Percentiles rank a stretch among this genome's conserved stretches.
Evolutionary conservation across 345 rosid species (phyloP).

Genomic region (Eucalyptus grandis): DNA sequence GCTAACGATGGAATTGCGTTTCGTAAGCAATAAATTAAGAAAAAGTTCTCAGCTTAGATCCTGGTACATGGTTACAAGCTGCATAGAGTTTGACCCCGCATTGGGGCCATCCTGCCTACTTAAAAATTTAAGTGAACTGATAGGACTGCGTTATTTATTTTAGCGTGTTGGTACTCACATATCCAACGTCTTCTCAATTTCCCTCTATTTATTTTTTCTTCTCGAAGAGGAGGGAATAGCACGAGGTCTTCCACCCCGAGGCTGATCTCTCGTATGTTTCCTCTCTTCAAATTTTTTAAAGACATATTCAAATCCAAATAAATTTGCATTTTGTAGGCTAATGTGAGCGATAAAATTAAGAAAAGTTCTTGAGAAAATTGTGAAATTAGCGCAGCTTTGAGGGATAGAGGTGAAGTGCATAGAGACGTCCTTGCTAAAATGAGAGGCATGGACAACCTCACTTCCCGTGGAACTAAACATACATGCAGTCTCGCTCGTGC

Average conservation of each 20-base stretch:
- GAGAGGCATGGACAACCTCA: no score
- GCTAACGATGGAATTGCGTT: not conserved
- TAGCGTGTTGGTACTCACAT: fast-evolving
- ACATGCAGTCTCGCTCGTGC: no score
- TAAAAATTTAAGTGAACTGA: fast-evolving
- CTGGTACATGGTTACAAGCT: fast-evolving
- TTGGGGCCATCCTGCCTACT: fast-evolving
- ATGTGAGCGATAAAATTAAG: not conserved
- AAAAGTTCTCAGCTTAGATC: not conserved
- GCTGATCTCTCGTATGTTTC: no score
- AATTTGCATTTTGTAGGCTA: not conserved
- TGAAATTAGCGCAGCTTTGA: not conserved
- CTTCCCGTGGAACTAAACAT: no score
- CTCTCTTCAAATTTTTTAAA: fast-evolving
- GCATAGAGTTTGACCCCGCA: no score
- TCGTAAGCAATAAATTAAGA: not conserved
- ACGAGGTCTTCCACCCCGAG: fast-evolving
- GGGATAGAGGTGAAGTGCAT: not conserved
- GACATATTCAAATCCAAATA: fast-evolving
- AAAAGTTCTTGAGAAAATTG: not conserved
- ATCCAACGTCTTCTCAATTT: fast-evolving
- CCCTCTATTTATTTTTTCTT: fast-evolving
- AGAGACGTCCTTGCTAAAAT: not conserved
- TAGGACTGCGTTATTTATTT: fast-evolving
- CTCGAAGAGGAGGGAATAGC: fast-evolving